phyloP scores from a whole-genome alignment of 2,329 filamentous ascomycete species.

The Chaetomiaceae sp. region DNA sequence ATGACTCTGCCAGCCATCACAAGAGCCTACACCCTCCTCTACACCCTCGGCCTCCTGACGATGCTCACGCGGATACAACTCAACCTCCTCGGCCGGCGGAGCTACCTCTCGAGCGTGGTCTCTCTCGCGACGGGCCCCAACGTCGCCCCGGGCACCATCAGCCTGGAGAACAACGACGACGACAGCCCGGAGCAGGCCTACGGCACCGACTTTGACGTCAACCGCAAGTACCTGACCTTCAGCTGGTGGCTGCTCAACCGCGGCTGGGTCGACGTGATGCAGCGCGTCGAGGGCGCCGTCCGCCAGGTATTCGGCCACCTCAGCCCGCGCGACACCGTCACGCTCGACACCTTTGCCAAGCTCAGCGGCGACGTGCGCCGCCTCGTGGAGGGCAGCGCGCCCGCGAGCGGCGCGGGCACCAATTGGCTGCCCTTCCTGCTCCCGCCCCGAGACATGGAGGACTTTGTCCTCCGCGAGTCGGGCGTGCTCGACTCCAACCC shows the following conservation, averaged over 20 bases:
- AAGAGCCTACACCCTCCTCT: conserved; percentile 84
- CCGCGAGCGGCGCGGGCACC: conserved; percentile 41
- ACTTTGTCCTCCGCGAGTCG: conserved; percentile 78
- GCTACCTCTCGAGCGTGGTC: conserved; percentile 93
- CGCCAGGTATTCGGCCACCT: conserved; percentile 84
- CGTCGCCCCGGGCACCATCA: conserved; percentile 67
- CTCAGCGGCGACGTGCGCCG: conserved; percentile 79
- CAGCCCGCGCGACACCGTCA: conserved; percentile 84
- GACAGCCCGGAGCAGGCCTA: conserved; percentile 77
- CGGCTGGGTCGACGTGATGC: conserved; percentile 79
- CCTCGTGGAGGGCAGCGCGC: conserved; percentile 66
- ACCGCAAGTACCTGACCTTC: conserved; percentile 89
- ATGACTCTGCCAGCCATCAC: conserved; percentile 65
- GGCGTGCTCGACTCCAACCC: conserved; percentile 60
- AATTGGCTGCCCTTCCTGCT: conserved; percentile 84
- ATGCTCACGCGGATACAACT: conserved; percentile 93
- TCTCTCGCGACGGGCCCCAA: conserved; percentile 73
- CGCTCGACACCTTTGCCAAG: conserved; percentile 72
- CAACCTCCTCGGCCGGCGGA: conserved; percentile 90
- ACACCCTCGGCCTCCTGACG: conserved; percentile 82
- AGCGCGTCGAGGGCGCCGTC: conserved; percentile 78
- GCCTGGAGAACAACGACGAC: conserved; percentile 88
- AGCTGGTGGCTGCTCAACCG: conserved; percentile 97
- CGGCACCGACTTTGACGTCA: conserved; percentile 93
- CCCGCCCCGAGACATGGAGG: conserved; percentile 73